phyloP scores from a whole-genome alignment of 208 protist genomes.

The Acanthamoeba royreba region DNA sequence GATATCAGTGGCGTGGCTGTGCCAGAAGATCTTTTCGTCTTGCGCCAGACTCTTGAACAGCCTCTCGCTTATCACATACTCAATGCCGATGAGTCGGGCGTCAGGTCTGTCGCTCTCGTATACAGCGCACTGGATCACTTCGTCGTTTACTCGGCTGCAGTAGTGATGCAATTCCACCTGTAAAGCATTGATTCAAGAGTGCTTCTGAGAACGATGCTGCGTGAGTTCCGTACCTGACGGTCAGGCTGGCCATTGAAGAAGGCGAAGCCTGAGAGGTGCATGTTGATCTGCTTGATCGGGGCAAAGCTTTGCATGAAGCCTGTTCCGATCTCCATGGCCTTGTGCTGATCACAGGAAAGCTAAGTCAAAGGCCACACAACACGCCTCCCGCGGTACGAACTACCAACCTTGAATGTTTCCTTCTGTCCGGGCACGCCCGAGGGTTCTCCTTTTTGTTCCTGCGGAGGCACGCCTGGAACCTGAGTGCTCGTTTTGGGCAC shows the following conservation, averaged over 20 bases:
- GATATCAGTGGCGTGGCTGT: slow-evolving; percentile 28
- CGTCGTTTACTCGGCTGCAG: neutral
- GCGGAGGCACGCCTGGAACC: neutral
- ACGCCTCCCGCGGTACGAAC: neutral
- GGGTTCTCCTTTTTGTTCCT: neutral
- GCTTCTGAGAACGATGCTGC: neutral
- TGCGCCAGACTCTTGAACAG: neutral
- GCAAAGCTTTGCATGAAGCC: slow-evolving; percentile 1
- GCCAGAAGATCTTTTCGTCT: neutral
- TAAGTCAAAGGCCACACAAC: neutral
- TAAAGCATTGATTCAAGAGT: neutral
- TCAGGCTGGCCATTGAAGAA: neutral
- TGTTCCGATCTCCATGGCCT: neutral
- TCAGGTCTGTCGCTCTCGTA: slow-evolving; percentile 7
- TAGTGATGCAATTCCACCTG: slow-evolving; percentile 26
- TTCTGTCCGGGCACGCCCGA: neutral
- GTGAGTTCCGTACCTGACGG: neutral
- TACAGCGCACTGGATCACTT: neutral
- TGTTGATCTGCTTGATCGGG: slow-evolving; percentile 8
- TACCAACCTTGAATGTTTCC: neutral
- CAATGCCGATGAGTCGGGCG: neutral
- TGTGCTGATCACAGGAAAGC: neutral
- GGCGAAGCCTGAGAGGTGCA: slow-evolving; percentile 31
- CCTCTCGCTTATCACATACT: slow-evolving; percentile 3
- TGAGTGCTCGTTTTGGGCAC: neutral